Percentiles rank a stretch among this genome's conserved stretches.
Evolutionary conservation across 495 filamentous ascomycete genomes (phyloP).

Genomic region (Aspergillus kassunensis): DNA sequence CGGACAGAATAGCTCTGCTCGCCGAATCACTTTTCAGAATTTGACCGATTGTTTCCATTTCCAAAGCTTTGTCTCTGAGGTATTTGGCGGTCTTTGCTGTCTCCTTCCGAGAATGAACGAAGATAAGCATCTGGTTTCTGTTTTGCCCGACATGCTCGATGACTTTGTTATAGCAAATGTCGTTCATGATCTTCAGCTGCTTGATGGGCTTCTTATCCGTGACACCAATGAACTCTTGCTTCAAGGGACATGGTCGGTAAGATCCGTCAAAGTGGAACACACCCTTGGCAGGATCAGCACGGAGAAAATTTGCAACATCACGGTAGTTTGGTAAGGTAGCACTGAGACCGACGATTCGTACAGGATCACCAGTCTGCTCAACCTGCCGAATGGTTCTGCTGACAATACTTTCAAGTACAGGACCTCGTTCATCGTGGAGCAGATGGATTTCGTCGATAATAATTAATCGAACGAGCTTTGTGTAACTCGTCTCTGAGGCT

Average conservation of each 20-base stretch:
- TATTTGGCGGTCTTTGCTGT: constrained; percentile 96
- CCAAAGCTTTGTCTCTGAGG: constrained; percentile 90
- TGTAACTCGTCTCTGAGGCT: constrained; percentile 94
- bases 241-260: constrained; percentile 86
- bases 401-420: constrained; percentile 95
- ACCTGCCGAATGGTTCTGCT: constrained; percentile 87
- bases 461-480: constrained; percentile 88
- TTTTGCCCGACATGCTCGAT: constrained; percentile 91
- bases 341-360: constrained; percentile 86
- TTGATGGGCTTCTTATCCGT: constrained; percentile 99
- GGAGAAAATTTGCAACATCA: constrained; percentile 94
- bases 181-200: constrained; percentile 98
- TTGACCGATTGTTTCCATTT: constrained; percentile 93
- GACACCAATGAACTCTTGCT: constrained; percentile 96
- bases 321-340: constrained; percentile 96
- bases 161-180: constrained; percentile 96
- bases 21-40: constrained; percentile 92
- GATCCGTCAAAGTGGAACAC: constrained; percentile 96
- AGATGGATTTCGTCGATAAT: constrained; percentile 98
- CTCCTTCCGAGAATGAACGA: constrained; percentile 96
- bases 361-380: constrained; percentile 88
- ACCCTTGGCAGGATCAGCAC: constrained; percentile 79
- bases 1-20: constrained; percentile 78
- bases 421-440: constrained; percentile 94
- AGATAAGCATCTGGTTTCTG: constrained; percentile 95